Conservation (phyloP, 257 asterid species). For the Solanum arcanum region DNA sequence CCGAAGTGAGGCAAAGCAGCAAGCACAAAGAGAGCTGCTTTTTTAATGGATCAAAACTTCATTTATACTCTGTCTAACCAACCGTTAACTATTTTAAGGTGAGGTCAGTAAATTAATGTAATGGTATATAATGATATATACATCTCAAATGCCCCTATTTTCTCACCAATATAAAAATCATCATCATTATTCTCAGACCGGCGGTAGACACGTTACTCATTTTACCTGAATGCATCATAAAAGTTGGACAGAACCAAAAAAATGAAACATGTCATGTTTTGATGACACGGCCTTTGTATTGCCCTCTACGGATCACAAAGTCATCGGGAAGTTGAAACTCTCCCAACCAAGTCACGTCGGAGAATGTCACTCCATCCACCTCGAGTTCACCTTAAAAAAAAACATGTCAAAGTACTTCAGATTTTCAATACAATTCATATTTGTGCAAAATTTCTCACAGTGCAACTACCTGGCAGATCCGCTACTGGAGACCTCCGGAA, state of each 20-base stretch:
- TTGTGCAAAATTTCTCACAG: background rate
- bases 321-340: constrained; percentile 86
- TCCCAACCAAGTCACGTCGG: constrained; percentile 85
- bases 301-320: constrained; percentile 83
- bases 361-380: constrained; percentile 54
- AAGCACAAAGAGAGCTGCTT: background rate
- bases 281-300: constrained; percentile 76
- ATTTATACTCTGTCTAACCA: background rate
- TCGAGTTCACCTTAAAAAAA: constrained; percentile 42
- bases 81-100: constrained; percentile 4
- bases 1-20: background rate
- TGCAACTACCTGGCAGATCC: constrained; percentile 68
- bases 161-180: constrained; percentile 17
- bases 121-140: constrained; percentile 44
- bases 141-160: constrained; percentile 47
- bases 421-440: background rate
- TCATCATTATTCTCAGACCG: constrained; percentile 13
- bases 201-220: constrained; percentile 19
- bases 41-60: background rate
- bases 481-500: constrained; percentile 50
- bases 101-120: constrained; percentile 28
- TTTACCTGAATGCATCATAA: constrained; percentile 10
- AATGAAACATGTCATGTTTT: constrained; percentile 35
- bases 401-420: background rate
- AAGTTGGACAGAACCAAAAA: constrained; percentile 18